A percentile compares a stretch with the other conserved stretches of the same genome.
These are phyloP conservation scores for Plantago elongata DNA, from an alignment of 257 asterid genomes.

Conservation along the genomic window DNA sequence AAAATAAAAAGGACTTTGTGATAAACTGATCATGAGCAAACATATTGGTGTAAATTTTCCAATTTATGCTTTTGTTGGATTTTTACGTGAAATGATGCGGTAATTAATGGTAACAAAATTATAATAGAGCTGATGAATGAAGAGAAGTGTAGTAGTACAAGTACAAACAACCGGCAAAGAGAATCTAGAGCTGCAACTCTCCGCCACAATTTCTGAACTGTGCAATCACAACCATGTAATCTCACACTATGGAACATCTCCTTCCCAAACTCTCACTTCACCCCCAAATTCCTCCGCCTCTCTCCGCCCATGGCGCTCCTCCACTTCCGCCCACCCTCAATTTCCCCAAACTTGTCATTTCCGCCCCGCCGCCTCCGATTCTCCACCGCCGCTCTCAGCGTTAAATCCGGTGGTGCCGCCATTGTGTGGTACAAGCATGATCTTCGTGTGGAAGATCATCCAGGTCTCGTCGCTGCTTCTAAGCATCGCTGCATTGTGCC, in stretches of 20 bases:
- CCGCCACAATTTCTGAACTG: constrained; percentile 41
- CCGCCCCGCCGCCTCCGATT: constrained; percentile 20
- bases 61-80: too few relatives aligned
- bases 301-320: constrained; percentile 50
- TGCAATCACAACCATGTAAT: constrained; percentile 22
- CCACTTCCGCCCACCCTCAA: constrained; percentile 29
- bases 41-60: too few relatives aligned
- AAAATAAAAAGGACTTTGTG: too few relatives aligned
- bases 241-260: constrained; percentile 30
- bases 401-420: constrained; percentile 41
- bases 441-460: constrained; percentile 85
- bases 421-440: constrained; percentile 89
- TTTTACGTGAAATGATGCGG: too few relatives aligned
- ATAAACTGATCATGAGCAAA: too few relatives aligned
- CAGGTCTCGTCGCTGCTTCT: constrained; percentile 66
- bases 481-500: constrained; percentile 56
- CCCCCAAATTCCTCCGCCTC: constrained; percentile 4
- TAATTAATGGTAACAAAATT: too few relatives aligned
- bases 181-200: constrained; percentile 28
- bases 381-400: constrained; percentile 27
- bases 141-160: too few relatives aligned
- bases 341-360: constrained; percentile 23
- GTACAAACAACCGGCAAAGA: neutral
- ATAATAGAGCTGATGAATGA: too few relatives aligned
- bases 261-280: constrained; percentile 14